Percentiles rank a stretch among this genome's conserved stretches.
These are phyloP conservation scores for Priceomyces fermenticarens DNA, from an alignment of 805 yeast species.

Conservation along the genomic window DNA sequence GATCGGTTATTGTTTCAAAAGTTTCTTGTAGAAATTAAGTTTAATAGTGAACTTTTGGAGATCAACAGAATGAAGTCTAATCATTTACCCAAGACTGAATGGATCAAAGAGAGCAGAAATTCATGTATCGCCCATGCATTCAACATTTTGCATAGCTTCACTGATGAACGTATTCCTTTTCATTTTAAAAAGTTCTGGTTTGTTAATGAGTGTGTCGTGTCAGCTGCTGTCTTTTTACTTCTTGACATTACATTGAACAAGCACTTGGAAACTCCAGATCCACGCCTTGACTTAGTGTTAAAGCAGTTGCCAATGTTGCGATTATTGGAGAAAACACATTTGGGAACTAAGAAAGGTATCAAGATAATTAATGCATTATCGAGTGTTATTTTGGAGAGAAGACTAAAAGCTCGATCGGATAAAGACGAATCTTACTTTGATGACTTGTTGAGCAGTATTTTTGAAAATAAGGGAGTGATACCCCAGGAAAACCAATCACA, in stretches of 20 bases:
- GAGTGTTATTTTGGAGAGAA: background rate
- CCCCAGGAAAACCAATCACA: too few species aligned
- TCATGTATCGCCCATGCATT: background rate
- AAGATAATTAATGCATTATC: background rate
- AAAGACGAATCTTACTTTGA: background rate
- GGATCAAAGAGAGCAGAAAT: background rate
- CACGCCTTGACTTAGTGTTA: background rate
- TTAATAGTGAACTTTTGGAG: background rate
- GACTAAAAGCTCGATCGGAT: background rate
- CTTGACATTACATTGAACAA: background rate
- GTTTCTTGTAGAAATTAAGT: background rate
- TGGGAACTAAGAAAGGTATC: background rate
- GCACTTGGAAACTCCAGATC: background rate
- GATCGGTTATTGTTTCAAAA: background rate
- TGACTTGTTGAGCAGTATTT: too few species aligned
- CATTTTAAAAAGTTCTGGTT: background rate
- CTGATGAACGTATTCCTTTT: background rate
- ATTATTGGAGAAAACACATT: background rate
- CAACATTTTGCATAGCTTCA: background rate
- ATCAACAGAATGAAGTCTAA: background rate
- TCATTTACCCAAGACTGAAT: background rate
- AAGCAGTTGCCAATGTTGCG: background rate
- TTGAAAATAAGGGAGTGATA: too few species aligned
- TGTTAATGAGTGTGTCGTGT: background rate
- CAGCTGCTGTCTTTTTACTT: background rate